Base-by-base conservation (phyloP, 495 filamentous ascomycete species). In the Trichoderma reesei region DNA sequence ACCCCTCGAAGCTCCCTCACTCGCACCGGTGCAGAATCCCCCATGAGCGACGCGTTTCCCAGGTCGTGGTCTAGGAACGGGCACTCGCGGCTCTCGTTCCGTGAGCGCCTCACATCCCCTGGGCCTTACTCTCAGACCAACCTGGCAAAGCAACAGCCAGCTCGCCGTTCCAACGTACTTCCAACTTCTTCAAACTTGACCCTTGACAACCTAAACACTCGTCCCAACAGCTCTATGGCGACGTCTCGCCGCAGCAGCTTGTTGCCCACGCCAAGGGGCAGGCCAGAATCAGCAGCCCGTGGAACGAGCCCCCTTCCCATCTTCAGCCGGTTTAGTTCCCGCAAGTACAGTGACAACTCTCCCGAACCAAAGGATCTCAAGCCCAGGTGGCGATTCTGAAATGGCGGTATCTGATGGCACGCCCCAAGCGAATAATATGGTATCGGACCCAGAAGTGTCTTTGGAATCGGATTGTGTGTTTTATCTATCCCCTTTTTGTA, bases 171-270 rank as follows among this genome's bases (percentile, higher is more conserved):
- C 79, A 83, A 31, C 61, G 38, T n/a, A 74, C 78, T 0, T 72
- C 76, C 0, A 70, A 66, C 39, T 70, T 71, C 31, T 16, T 59
- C 37, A 16, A 36, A 38, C 36, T 7, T 59, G 63, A 59, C 46
- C 11, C 11, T 56, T 39, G 54, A 60, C 10, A 41, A 9, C 36
- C 51, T 14, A 20, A 38, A 56, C 33, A 26, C 68, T 63, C 73
- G 82, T 31, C 76, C 82, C 13, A 74, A 76, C 51, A 82, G 80
- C 68, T 83, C 81, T 7, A 61, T 83, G 26, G 76, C 80, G 0
- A 65, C 68, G n/a, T 70, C 68, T 34, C 71, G 81, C 51, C 77
- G 82, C 8, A 67, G 68, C 5, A 84, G 81, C 64, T 65, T 84
- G 65, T 74, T 85, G 3, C 83, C 83, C 3, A 56, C 16, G 26